A percentile compares a stretch with the other conserved stretches of the same genome.
Evolutionary conservation across 768 basidiomycete species (phyloP).

Genomic region (Suillus decipiens): DNA sequence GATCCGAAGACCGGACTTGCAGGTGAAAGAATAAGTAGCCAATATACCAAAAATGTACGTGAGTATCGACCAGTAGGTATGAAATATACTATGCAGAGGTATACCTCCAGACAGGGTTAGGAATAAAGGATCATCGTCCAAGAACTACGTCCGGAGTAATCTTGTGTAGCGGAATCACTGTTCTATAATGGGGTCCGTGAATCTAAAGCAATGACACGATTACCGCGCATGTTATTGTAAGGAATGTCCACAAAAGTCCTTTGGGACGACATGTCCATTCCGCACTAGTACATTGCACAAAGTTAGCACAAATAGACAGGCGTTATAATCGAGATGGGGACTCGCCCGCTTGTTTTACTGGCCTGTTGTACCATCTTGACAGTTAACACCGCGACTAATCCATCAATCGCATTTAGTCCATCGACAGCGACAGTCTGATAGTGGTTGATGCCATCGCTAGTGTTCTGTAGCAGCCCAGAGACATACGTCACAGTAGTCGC

Average conservation of each 20-base stretch:
- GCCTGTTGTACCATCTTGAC: constrained; percentile 60
- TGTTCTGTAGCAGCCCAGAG: constrained; percentile 68
- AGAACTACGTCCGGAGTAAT: not conserved
- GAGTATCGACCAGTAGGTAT: not conserved
- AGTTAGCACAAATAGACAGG: constrained; percentile 4
- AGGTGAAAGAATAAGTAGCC: not conserved
- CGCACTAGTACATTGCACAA: constrained; percentile 17
- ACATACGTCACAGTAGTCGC: constrained; percentile 67
- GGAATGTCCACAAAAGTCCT: constrained; percentile 14
- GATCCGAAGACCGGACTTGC: not conserved
- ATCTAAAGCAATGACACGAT: constrained; percentile 19
- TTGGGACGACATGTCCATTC: constrained; percentile 14
- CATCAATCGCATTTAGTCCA: constrained; percentile 71
- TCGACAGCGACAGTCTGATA: constrained; percentile 50
- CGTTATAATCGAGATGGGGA: not conserved
- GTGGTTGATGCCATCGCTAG: constrained; percentile 73
- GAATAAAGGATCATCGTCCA: not conserved
- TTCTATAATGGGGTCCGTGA: no score
- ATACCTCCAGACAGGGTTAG: not conserved
- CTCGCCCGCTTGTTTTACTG: constrained; percentile 24
- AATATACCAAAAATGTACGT: not conserved
- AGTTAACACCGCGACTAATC: constrained; percentile 76
- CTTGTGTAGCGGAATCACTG: not conserved
- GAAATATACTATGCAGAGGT: not conserved
- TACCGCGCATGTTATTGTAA: constrained; percentile 17